A percentile compares a stretch with the other conserved stretches of the same genome.
Conservation (phyloP, 2,329 filamentous ascomycete species). For the Fusarium virguliforme region DNA sequence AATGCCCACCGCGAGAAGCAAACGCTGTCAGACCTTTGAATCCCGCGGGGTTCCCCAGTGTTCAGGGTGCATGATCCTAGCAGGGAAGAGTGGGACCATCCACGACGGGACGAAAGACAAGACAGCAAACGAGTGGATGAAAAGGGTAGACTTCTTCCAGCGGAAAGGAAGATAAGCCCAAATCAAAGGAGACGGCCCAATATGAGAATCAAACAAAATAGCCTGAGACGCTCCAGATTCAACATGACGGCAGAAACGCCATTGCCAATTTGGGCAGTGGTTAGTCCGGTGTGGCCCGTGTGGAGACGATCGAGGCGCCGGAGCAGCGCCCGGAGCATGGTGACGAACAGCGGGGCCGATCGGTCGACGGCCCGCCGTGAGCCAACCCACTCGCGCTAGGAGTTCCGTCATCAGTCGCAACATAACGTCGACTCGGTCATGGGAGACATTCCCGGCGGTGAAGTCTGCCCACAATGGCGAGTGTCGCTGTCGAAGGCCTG, state of each 20-base stretch:
- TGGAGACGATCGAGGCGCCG: constrained; percentile 11
- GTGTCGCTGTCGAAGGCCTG: too few relatives aligned
- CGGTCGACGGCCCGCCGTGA: constrained; percentile 35
- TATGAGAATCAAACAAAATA: neutral
- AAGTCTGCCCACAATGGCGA: constrained; percentile 2
- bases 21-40: constrained; percentile 1
- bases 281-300: constrained; percentile 11
- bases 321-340: constrained; percentile 22
- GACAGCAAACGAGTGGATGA: neutral
- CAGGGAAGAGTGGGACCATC: constrained; percentile 4
- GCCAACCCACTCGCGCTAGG: constrained; percentile 10
- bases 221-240: neutral
- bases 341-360: constrained; percentile 43
- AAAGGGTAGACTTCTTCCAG: neutral
- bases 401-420: neutral
- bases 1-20: neutral
- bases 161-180: neutral
- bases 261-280: neutral
- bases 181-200: neutral
- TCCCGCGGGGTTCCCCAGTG: constrained; percentile 24
- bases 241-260: constrained; percentile 9
- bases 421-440: neutral
- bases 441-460: neutral
- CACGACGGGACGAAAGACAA: neutral
- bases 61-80: constrained; percentile 26